Evolutionary conservation across 257 asterid species (phyloP), one percentile per base, ranked within the genome.

Genomic region (Leptodermis oblonga): DNA sequence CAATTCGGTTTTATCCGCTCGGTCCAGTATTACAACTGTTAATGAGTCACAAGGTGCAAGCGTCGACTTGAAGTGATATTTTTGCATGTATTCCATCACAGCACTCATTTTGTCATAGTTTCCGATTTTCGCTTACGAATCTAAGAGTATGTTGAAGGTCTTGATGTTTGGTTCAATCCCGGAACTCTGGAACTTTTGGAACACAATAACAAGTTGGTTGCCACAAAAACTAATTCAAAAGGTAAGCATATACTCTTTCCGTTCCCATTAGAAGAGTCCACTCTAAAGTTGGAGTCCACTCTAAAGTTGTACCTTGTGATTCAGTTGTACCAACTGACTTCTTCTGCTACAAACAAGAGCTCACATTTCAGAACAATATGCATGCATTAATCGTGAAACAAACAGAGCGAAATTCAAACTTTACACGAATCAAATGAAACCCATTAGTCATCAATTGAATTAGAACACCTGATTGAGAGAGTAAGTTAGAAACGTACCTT

Each of bases 31-130:
- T n/a, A n/a, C n/a, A n/a, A n/a, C n/a, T n/a, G n/a, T n/a, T n/a
- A n/a, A n/a, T n/a, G n/a, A n/a, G n/a, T n/a, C n/a, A n/a, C n/a
- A n/a, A n/a, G n/a, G n/a, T 84, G 97, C 99, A 93, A 88, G 77
- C 1, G 97, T 86, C 99, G 96, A 90, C 1, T 88, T 82, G 85
- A 79, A 88, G 90, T 85, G 96, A 62, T 87, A 88, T 45, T 73
- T 83, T 82, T 90, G 97, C 99, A 93, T 90, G 93, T 87, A 93
- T 65, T 86, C 86, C 96, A 93, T 93, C 0, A 93, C 99, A 0
- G 97, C 86, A 48, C 97, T 81, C 99, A 90, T 88, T 76, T 93
- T 93, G 68, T 83, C 85, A 22, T 86, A 90, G 73, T 86, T 88
- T 10, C 77, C 95, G 1, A 88, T 85, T 85, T 93, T 90, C 22